Evolutionary conservation across 1,139 yeast genomes (phyloP), one percentile per base, ranked within the genome.

Genomic region (Kodamaea plutei): DNA sequence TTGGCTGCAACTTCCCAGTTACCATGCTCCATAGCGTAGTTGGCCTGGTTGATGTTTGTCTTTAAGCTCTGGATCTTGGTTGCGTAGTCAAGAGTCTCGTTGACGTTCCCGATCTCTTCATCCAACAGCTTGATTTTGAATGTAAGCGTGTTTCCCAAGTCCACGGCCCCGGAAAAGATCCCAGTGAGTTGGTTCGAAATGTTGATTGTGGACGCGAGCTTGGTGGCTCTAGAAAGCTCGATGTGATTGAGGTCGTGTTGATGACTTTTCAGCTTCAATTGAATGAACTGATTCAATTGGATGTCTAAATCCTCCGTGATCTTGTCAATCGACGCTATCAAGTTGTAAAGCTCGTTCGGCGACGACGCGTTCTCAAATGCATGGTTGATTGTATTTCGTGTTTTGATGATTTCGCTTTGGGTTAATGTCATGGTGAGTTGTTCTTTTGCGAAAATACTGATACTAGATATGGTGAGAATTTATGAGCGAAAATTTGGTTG

Each of bases 1-100:
- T 61, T 60, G 1, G 95, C 88, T 1, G 94, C 91, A 29, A 70
- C 50, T 35, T 73, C 76, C 87, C 93, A 80, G 52, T 84, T 75
- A 35, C 76, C 58, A 38, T 73, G 69, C 40, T 79, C 78, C 51
- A 87, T 68, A 6, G 93, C 83, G 34, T 75, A 73, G 41, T 74
- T 68, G 3, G 88, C 84, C 33, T 82, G 84, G 29, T 75, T 69
- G 9, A 85, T 69, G 44, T 79, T 77, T 26, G 73, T 68, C 42
- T 80, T 78, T 33, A 91, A 61, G 14, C 69, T 56, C 41, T 81
- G 80, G 2, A 84, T 79, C 39, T 79, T 64, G 20, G 71, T 65
- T 6, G 87, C 91, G 50, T 79, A 87, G 16, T 67, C 59, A 17
- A 79, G 66, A 0, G 95, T 77, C 28, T 69, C 63, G 31, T 69